phyloP scores from a whole-genome alignment of 495 filamentous ascomycete genomes.

The Aspergillus saccharolyticus region DNA sequence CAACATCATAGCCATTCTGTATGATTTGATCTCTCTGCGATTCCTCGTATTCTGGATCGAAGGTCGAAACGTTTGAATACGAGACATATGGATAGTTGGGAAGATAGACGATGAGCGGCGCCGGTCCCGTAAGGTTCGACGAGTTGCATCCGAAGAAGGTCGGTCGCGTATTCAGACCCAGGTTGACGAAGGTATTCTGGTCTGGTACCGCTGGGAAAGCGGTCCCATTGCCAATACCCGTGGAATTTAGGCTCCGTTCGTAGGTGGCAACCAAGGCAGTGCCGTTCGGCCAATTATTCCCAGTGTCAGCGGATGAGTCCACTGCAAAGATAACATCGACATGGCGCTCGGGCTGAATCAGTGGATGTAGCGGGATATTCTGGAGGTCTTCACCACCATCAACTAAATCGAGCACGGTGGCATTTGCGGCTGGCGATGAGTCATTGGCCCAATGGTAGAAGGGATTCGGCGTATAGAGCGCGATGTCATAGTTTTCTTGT shows the following conservation, averaged over 20 bases:
- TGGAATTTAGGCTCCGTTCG: constrained; percentile 56
- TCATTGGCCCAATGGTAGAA: constrained; percentile 67
- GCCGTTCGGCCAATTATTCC: constrained; percentile 77
- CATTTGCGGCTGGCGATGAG: constrained; percentile 54
- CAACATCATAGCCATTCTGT: constrained; percentile 75
- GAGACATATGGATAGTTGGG: constrained; percentile 78
- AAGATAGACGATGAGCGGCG: constrained; percentile 84
- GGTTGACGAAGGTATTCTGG: constrained; percentile 79
- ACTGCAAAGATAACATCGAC: constrained; percentile 93
- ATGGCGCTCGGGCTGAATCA: constrained; percentile 70
- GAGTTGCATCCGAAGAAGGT: constrained; percentile 91
- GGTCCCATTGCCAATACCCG: constrained; percentile 69
- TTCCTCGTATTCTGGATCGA: constrained; percentile 54
- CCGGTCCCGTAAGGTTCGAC: constrained; percentile 47
- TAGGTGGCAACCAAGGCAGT: constrained; percentile 80
- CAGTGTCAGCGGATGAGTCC: constrained; percentile 79
- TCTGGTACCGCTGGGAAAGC: constrained; percentile 80
- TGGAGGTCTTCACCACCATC: constrained; percentile 86
- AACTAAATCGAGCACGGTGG: constrained; percentile 63
- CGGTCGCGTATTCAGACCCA: constrained; percentile 75
- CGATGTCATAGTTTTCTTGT: constrained; percentile 66
- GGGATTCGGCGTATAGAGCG: constrained; percentile 77
- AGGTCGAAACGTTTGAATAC: constrained; percentile 71
- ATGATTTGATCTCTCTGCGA: constrained; percentile 70
- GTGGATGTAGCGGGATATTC: constrained; percentile 81